phyloP scores from a whole-genome alignment of 495 filamentous ascomycete genomes.

The Tuber umbilicatum region DNA sequence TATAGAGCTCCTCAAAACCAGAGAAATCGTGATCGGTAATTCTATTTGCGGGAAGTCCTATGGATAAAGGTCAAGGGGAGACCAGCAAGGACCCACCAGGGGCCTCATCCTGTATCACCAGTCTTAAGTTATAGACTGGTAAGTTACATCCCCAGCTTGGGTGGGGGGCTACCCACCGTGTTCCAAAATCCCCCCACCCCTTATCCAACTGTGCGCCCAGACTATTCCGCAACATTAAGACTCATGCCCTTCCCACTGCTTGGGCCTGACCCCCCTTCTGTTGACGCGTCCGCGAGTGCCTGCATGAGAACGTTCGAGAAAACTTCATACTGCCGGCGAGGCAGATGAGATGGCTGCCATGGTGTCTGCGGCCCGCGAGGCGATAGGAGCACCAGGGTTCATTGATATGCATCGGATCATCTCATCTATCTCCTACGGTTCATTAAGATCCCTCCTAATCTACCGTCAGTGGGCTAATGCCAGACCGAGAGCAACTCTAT shows the following conservation, averaged over 20 bases:
- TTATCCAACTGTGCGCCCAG: not conserved
- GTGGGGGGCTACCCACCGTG: not conserved
- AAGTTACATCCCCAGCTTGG: not conserved
- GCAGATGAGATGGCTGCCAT: not conserved
- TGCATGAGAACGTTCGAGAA: not conserved
- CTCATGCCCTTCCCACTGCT: not conserved
- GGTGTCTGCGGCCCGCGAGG: not conserved
- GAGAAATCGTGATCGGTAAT: not conserved
- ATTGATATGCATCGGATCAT: not conserved
- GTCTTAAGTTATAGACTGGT: not conserved
- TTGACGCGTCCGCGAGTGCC: not conserved
- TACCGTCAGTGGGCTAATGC: not conserved
- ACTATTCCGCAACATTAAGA: not conserved
- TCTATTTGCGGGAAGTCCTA: not conserved
- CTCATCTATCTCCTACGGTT: not conserved
- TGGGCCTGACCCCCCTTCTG: not conserved
- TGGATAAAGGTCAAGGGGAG: not conserved
- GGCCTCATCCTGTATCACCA: not conserved
- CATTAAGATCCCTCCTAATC: not conserved
- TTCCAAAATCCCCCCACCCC: not conserved
- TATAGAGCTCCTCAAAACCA: not conserved
- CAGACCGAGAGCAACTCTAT: not conserved
- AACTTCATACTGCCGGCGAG: not conserved
- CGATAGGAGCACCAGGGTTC: not conserved
- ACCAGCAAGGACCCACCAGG: not conserved